Evolutionary conservation across 768 basidiomycete genomes (phyloP), one percentile per base, ranked within the genome.

Genomic region (Amanita subjunquillea): DNA sequence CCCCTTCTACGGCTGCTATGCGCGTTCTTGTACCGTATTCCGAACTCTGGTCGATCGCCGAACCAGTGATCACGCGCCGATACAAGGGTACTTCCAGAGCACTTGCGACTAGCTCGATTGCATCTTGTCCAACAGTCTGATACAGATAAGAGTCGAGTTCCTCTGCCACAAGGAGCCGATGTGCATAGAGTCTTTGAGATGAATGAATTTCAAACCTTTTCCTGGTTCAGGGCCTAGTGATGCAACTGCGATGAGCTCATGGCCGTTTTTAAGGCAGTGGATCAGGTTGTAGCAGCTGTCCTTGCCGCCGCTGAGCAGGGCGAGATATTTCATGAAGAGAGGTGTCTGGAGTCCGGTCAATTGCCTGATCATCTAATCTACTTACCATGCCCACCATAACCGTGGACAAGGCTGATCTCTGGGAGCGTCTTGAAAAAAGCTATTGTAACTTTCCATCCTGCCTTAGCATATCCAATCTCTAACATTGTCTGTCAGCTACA

Each of bases 121-220:
- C 91, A 53, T 92, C 90, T 63, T 97, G 94, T 1, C 94, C 96
- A 25, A 99, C 94, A n/a, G 95, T 97, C 66, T 99, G 96, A 67
- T 97, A 99, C 66, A 99, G 75, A 70, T 92, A 98, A 22, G 94
- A 97, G 67, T 99, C 94, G 61, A 98, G 80, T 73, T 99, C 96
- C 74, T 98, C 96, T 96, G n/a, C 59, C 44, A 6, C 25, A 8
- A 17, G 58, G 62, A 57, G 56, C 50, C 3, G 10, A 10, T 41
- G 48, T 59, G 50, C 50, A 50, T 57, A 62, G 53, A 40, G 10
- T 30, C 12, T 40, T 6, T n/a, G 25, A 38, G 53, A 50, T 55
- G 50, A 58, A 38, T 55, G 51, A 51, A 49, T 52, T 41, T 61
- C 78, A 62, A 59, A 93, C 95, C 94, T 81, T 85, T 87, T 60